phyloP scores from a whole-genome alignment of 2,329 filamentous ascomycete species.

The Paraphaeosphaeria sporulosa region DNA sequence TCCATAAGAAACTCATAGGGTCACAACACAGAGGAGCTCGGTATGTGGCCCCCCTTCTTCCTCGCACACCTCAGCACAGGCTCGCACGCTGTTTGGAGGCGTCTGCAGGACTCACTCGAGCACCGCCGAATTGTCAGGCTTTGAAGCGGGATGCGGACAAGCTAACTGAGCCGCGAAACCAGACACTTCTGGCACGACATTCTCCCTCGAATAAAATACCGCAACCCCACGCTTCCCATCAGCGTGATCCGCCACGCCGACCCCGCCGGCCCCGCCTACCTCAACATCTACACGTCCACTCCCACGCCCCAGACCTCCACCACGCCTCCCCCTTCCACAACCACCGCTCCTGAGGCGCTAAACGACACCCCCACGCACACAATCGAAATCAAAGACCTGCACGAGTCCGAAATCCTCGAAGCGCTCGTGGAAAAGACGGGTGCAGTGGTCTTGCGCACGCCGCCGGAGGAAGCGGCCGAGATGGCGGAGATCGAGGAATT shows the following conservation, averaged over 20 bases:
- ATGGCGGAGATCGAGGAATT: conserved; percentile 66
- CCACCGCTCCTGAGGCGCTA: conserved; percentile 29
- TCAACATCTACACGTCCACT: conserved; percentile 40
- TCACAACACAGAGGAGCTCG: conserved; percentile 76
- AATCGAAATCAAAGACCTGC: conserved; percentile 67
- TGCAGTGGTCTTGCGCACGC: conserved; percentile 65
- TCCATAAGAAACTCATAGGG: conserved; percentile 64
- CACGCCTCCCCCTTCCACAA: too few relatives aligned
- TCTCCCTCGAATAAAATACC: conserved; percentile 88
- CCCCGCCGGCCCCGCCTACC: conserved; percentile 48
- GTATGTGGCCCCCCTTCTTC: conserved; percentile 54
- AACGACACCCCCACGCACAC: conserved; percentile 48
- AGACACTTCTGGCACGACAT: conserved; percentile 90
- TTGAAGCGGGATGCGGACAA: neutral
- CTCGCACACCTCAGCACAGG: neutral
- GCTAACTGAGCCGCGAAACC: neutral
- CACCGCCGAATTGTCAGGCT: too few relatives aligned
- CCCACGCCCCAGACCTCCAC: conserved; percentile 26
- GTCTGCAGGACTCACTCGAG: neutral
- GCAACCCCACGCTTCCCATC: conserved; percentile 88
- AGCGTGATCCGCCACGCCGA: conserved; percentile 72
- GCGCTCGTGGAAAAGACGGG: conserved; percentile 69
- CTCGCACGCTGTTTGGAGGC: neutral
- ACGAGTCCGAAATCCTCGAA: conserved; percentile 68
- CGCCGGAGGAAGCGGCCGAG: conserved; percentile 66